These are phyloP conservation scores for Talaromyces rugulosus DNA, from an alignment of 2,329 filamentous ascomycete genomes.

Conservation along the genomic window DNA sequence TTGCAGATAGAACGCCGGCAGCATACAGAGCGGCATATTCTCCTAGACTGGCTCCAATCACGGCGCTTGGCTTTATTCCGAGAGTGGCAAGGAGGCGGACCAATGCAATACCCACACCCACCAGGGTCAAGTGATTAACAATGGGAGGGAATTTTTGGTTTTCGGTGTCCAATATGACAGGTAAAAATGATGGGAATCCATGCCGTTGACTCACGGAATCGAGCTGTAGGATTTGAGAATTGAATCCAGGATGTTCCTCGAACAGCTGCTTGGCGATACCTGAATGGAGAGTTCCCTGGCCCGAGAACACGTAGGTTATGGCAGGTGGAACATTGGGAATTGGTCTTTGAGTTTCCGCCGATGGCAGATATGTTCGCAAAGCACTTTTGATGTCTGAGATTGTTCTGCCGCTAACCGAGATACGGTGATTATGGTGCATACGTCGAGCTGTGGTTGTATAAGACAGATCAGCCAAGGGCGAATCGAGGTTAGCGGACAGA, in stretches of 20 bases:
- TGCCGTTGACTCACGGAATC: slow-evolving; percentile 23
- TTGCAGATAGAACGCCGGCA: slow-evolving; percentile 23
- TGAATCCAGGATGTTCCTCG: slow-evolving; percentile 21
- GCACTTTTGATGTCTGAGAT: slow-evolving; percentile 23
- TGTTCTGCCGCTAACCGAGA: slow-evolving; percentile 26
- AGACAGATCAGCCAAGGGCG: slow-evolving; percentile 50
- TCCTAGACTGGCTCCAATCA: slow-evolving; percentile 28
- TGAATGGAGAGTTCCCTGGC: slow-evolving; percentile 24
- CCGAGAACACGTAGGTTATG: slow-evolving; percentile 32
- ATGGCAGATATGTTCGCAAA: neutral
- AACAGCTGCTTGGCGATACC: slow-evolving; percentile 26
- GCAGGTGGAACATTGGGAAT: slow-evolving; percentile 1
- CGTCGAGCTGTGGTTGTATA: slow-evolving; percentile 62
- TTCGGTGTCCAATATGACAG: slow-evolving; percentile 17
- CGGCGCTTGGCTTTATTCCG: slow-evolving; percentile 19
- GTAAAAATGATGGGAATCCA: slow-evolving; percentile 29
- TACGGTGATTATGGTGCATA: slow-evolving; percentile 47
- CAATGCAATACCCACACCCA: slow-evolving; percentile 35
- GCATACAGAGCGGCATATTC: slow-evolving; percentile 27
- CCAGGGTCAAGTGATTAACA: slow-evolving; percentile 30
- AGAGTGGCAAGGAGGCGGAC: slow-evolving; percentile 18
- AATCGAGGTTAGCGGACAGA: slow-evolving; percentile 32
- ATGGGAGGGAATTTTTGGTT: slow-evolving; percentile 10
- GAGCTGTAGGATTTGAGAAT: slow-evolving; percentile 24
- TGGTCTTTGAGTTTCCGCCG: neutral